phyloP scores from a whole-genome alignment of 306 rosid species.

The Notholithocarpus densiflorus region DNA sequence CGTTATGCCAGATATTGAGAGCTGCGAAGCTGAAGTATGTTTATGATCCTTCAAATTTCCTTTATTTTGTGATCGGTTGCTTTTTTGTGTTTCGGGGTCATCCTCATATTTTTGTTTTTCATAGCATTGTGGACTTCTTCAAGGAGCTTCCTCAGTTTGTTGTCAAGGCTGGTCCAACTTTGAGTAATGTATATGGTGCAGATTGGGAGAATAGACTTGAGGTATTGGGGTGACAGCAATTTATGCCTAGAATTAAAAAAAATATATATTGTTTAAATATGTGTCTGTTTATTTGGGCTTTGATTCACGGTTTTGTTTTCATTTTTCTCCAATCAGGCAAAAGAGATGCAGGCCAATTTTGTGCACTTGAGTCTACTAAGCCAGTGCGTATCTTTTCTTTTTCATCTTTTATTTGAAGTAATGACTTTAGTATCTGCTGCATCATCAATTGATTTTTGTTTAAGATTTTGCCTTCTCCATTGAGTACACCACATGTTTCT shows the following conservation, averaged over 20 bases:
- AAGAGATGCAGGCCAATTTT: slow-evolving; percentile 85
- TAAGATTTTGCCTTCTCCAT: not conserved
- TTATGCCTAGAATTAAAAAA: slow-evolving; percentile 10
- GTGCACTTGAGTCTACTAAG: slow-evolving; percentile 66
- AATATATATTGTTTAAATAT: not conserved
- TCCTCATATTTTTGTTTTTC: slow-evolving; percentile 22
- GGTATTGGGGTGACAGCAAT: slow-evolving; percentile 42
- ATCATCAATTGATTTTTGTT: not conserved
- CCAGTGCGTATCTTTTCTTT: slow-evolving; percentile 58
- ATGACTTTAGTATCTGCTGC: not conserved
- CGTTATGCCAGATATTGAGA: slow-evolving; percentile 77
- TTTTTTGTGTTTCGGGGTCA: slow-evolving; percentile 5
- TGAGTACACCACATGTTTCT: not conserved
- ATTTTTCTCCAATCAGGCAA: slow-evolving; percentile 46
- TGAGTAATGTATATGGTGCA: slow-evolving; percentile 62
- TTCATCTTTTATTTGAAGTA: not conserved
- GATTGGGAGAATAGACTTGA: slow-evolving; percentile 96
- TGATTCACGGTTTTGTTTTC: slow-evolving; percentile 19
- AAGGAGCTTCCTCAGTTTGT: slow-evolving; percentile 96
- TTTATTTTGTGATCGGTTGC: slow-evolving; percentile 13
- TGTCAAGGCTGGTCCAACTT: slow-evolving; percentile 75
- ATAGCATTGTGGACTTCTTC: slow-evolving; percentile 82
- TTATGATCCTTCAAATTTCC: slow-evolving; percentile 14
- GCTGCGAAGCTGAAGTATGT: slow-evolving; percentile 77
- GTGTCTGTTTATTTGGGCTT: slow-evolving; percentile 1